Evolutionary conservation across 371 early-diverging fungal species (phyloP).

Genomic region (Syncephalastrum contaminatum): DNA sequence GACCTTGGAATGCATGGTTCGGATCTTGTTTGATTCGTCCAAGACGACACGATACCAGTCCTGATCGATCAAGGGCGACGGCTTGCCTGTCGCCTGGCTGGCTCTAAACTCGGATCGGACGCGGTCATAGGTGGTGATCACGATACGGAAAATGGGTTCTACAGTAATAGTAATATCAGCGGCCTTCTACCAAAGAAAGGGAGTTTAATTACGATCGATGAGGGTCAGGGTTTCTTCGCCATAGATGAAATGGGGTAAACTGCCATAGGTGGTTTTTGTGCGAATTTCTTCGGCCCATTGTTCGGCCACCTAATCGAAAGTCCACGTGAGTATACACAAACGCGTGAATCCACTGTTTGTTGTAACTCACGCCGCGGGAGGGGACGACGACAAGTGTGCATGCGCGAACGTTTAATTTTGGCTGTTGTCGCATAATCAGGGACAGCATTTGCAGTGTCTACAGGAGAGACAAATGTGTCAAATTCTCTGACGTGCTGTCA

Average conservation of each 20-base stretch:
- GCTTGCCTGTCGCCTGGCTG: conserved; percentile 6
- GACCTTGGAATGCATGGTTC: conserved; percentile 25
- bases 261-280: conserved; percentile 52
- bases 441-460: conserved; percentile 42
- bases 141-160: conserved; percentile 40
- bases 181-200: background rate
- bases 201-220: conserved; percentile 31
- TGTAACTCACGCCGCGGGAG: conserved; percentile 31
- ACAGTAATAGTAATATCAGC: background rate
- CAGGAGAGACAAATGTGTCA: background rate
- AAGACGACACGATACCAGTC: conserved; percentile 55
- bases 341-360: background rate
- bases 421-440: conserved; percentile 38
- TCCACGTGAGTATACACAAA: background rate
- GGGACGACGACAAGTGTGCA: conserved; percentile 39
- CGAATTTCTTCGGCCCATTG: conserved; percentile 73
- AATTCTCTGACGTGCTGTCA: background rate
- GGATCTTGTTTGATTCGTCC: conserved; percentile 89
- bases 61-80: conserved; percentile 33
- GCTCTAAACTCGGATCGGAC: conserved; percentile 32
- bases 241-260: conserved; percentile 41
- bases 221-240: conserved; percentile 25
- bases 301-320: conserved; percentile 30
- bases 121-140: conserved; percentile 44
- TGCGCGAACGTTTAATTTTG: conserved; percentile 25